Conservation (phyloP, 495 filamentous ascomycete species). For the Copromyces sp. region DNA sequence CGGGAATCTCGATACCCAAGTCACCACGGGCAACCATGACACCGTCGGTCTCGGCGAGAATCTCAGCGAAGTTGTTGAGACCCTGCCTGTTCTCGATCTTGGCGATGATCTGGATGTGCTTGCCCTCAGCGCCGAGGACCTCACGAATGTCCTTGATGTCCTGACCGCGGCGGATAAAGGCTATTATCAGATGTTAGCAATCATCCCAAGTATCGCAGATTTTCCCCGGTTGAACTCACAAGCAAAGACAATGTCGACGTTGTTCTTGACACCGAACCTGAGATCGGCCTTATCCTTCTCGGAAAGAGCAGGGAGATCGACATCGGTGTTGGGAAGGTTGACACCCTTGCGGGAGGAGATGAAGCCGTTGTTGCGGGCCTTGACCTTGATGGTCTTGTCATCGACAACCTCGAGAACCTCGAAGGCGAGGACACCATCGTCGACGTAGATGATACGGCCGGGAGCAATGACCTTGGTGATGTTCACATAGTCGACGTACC, state of each 20-base stretch:
- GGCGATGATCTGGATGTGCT: slow-evolving; percentile 97
- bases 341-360: slow-evolving; percentile 98
- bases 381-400: slow-evolving; percentile 72
- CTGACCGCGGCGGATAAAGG: slow-evolving; percentile 86
- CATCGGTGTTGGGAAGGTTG: slow-evolving; percentile 96
- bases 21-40: slow-evolving; percentile 99
- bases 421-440: slow-evolving; percentile 94
- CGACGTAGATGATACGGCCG: slow-evolving; percentile 96
- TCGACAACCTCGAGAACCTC: slow-evolving; percentile 82
- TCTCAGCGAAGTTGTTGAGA: slow-evolving; percentile 95
- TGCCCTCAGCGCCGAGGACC: slow-evolving; percentile 83
- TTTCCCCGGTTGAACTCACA: slow-evolving; percentile 25
- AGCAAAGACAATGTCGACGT: slow-evolving; percentile 97
- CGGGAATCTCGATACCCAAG: slow-evolving; percentile 95
- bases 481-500: slow-evolving; percentile 99
- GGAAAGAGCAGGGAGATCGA: slow-evolving; percentile 95
- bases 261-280: slow-evolving; percentile 92
- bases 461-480: slow-evolving; percentile 93
- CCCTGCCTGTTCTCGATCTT: slow-evolving; percentile 99
- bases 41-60: slow-evolving; percentile 91
- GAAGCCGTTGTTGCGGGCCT: slow-evolving; percentile 90
- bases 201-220: not conserved
- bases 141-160: slow-evolving; percentile 89
- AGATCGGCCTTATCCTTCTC: slow-evolving; percentile 95
- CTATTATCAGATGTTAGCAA: slow-evolving; percentile 6